A percentile compares a stretch with the other conserved stretches of the same genome.
Conservation (phyloP, 1,284 basidiomycete genomes). For the Melampsora americana region DNA sequence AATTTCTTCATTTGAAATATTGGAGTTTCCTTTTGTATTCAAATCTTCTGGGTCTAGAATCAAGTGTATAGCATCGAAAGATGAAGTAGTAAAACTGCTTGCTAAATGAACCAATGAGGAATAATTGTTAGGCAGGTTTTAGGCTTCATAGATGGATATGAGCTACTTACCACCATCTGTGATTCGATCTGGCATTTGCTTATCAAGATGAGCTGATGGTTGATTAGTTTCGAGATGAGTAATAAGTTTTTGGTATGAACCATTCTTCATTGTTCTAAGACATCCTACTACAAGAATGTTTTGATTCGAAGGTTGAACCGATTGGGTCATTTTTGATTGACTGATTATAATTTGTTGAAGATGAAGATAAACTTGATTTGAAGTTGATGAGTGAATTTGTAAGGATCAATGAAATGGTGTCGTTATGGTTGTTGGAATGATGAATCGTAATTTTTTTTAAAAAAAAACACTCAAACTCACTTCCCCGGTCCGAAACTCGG, state of each 20-base stretch:
- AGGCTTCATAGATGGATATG: background rate
- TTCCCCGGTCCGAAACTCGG: too few relatives aligned
- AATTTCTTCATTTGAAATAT: background rate
- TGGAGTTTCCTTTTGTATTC: background rate
- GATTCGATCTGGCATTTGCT: constrained; percentile 33
- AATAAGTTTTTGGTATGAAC: constrained; percentile 68
- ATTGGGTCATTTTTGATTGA: background rate
- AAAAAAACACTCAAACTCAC: too few relatives aligned
- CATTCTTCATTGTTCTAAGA: constrained; percentile 68
- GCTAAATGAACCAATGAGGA: constrained; percentile 1
- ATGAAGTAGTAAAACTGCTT: constrained; percentile 5
- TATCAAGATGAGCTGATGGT: constrained; percentile 13
- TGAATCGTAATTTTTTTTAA: too few relatives aligned
- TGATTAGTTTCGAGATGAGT: constrained; percentile 58
- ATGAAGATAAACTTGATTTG: too few relatives aligned
- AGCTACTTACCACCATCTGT: constrained; percentile 37
- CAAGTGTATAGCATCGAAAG: constrained; percentile 37
- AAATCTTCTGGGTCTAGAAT: constrained; percentile 26
- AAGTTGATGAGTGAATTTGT: too few relatives aligned
- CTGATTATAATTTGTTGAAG: background rate
- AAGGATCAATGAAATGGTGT: too few relatives aligned
- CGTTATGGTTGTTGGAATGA: too few relatives aligned
- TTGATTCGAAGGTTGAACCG: background rate
- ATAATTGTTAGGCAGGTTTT: background rate
- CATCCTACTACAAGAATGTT: constrained; percentile 67